These are phyloP conservation scores for Metschnikowia kofuensis DNA, from an alignment of 805 yeast genomes.

Conservation along the genomic window DNA sequence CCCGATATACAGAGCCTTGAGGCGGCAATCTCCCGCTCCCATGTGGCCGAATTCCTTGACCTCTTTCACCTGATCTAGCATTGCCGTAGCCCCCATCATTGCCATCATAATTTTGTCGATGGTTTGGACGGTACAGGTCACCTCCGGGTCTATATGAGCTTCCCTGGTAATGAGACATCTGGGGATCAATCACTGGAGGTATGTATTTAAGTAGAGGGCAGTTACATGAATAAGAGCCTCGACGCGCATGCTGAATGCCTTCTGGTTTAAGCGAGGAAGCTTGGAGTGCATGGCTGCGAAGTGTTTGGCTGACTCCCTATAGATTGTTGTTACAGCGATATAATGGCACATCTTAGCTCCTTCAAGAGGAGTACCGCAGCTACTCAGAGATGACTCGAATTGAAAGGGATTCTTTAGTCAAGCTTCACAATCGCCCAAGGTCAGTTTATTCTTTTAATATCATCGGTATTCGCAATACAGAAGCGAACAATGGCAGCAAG, in stretches of 20 bases:
- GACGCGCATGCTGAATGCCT: background rate
- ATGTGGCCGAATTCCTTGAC: conserved; percentile 1
- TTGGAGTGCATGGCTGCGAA: background rate
- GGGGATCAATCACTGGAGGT: no score
- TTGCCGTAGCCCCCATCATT: conserved; percentile 1
- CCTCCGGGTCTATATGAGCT: conserved; percentile 15
- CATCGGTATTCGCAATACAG: no score
- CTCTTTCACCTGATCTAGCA: conserved; percentile 4
- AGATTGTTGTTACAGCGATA: no score
- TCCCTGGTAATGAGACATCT: conserved; percentile 16
- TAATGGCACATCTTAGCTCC: no score
- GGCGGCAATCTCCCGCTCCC: conserved; percentile 1
- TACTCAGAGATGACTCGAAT: no score
- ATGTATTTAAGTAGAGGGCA: no score
- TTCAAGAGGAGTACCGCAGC: no score
- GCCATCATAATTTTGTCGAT: background rate
- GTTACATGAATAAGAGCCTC: background rate
- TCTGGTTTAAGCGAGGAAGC: background rate
- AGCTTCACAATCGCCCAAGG: no score
- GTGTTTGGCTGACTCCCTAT: background rate
- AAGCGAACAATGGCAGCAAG: no score
- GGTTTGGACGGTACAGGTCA: conserved; percentile 19
- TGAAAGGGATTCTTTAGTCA: no score
- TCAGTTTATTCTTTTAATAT: no score
- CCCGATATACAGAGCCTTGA: conserved; percentile 3